These are phyloP conservation scores for Pulveroboletus sp. DNA, from an alignment of 768 basidiomycete species.

Conservation along the genomic window DNA sequence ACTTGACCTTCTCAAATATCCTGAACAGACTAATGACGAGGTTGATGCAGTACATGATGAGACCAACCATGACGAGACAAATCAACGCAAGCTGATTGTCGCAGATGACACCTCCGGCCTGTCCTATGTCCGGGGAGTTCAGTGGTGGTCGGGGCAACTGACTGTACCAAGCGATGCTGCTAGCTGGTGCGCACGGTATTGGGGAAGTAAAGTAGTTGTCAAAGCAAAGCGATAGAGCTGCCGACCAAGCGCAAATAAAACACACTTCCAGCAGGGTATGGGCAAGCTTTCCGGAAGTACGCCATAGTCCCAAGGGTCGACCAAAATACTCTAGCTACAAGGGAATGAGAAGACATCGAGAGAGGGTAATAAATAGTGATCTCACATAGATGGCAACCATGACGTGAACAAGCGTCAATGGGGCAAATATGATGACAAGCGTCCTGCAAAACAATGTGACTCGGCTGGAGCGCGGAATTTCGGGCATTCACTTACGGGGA, in stretches of 20 bases:
- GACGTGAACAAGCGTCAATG: constrained; percentile 79
- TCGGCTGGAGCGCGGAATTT: not conserved
- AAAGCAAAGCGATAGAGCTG: constrained; percentile 80
- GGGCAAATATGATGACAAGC: constrained; percentile 81
- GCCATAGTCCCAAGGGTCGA: constrained; percentile 88
- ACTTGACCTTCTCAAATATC: constrained; percentile 88
- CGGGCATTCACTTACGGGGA: constrained; percentile 58
- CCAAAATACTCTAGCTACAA: constrained; percentile 87
- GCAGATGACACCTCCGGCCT: constrained; percentile 60
- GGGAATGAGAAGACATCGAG: constrained; percentile 13
- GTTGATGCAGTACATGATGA: constrained; percentile 79
- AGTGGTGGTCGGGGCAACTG: constrained; percentile 46
- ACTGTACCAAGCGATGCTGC: constrained; percentile 70
- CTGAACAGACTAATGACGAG: constrained; percentile 81
- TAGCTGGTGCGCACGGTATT: constrained; percentile 66
- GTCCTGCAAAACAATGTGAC: constrained; percentile 42
- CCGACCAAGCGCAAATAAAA: constrained; percentile 93
- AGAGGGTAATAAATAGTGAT: constrained; percentile 9
- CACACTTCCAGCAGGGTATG: constrained; percentile 85
- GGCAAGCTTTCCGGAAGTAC: constrained; percentile 78
- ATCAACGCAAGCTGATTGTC: constrained; percentile 74
- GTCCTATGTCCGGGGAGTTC: constrained; percentile 31
- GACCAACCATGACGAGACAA: constrained; percentile 69
- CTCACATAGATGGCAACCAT: constrained; percentile 82
- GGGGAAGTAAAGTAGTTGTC: constrained; percentile 90